phyloP scores from a whole-genome alignment of 1,284 basidiomycete genomes.

The Ceratobasidium sp. region DNA sequence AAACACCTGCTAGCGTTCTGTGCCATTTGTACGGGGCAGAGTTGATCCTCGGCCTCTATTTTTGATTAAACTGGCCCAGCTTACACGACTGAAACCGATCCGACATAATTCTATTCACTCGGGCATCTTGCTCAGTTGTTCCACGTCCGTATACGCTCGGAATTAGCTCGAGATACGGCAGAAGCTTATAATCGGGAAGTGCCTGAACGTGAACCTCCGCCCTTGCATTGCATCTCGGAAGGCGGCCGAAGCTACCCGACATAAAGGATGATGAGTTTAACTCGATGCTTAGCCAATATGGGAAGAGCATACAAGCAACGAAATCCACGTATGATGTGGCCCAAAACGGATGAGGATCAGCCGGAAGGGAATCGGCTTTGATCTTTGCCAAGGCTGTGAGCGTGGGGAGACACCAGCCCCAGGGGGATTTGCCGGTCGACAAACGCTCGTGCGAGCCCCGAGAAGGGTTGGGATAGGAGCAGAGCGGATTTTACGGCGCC shows the following conservation, averaged over 20 bases:
- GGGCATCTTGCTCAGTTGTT: not conserved
- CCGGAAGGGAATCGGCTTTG: conserved; percentile 4
- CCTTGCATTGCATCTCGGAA: conserved; percentile 1
- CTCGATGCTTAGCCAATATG: conserved; percentile 2
- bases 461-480: conserved; percentile 7
- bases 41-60: not conserved
- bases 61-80: not conserved
- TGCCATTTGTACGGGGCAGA: not conserved
- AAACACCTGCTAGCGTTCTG: not conserved
- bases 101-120: not conserved
- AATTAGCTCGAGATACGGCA: not conserved
- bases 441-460: conserved; percentile 8
- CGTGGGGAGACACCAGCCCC: conserved; percentile 10
- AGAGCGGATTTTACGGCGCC: conserved; percentile 8
- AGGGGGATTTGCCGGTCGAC: not conserved
- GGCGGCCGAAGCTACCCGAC: conserved; percentile 10
- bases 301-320: conserved; percentile 23
- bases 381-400: conserved; percentile 32
- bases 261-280: conserved; percentile 8
- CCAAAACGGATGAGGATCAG: conserved; percentile 18
- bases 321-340: conserved; percentile 26
- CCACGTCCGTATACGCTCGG: conserved; percentile 1
- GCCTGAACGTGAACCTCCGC: conserved; percentile 6
- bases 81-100: not conserved
- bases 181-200: not conserved